A percentile compares a stretch with the other conserved stretches of the same genome.
These are phyloP conservation scores for Simplicillium aogashimaense DNA, from an alignment of 2,329 filamentous ascomycete species.

Conservation along the genomic window DNA sequence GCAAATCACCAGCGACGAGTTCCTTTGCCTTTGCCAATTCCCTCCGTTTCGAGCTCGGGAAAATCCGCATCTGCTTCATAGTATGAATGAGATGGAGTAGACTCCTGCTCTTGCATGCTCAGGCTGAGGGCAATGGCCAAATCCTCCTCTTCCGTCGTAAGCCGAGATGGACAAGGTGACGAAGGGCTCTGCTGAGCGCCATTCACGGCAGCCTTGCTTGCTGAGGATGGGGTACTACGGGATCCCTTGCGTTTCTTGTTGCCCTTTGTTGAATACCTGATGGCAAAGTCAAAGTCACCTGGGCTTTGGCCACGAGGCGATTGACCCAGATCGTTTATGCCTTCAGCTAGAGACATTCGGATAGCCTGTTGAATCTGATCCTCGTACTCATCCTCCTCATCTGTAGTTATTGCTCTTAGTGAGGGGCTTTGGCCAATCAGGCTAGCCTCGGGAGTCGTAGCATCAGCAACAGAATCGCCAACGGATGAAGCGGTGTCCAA, in stretches of 20 bases:
- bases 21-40: constrained; percentile 34
- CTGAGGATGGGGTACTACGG: constrained; percentile 22
- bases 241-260: constrained; percentile 29
- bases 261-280: constrained; percentile 36
- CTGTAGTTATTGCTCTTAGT: constrained; percentile 13
- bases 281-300: constrained; percentile 39
- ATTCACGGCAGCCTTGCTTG: constrained; percentile 23
- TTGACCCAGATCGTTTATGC: constrained; percentile 34
- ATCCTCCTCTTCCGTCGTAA: constrained; percentile 37
- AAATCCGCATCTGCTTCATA: constrained; percentile 19
- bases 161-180: constrained; percentile 6
- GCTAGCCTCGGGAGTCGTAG: constrained; percentile 46
- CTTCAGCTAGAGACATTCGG: constrained; percentile 49
- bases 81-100: constrained; percentile 21
- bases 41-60: constrained; percentile 26
- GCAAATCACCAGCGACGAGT: constrained; percentile 15
- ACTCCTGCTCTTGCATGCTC: constrained; percentile 46
- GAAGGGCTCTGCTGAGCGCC: constrained; percentile 13
- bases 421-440: constrained; percentile 29
- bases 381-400: constrained; percentile 44
- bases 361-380: constrained; percentile 54
- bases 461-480: constrained; percentile 32
- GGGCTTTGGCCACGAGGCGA: constrained; percentile 35
- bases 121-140: constrained; percentile 49
- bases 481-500: constrained; percentile 32